These are phyloP conservation scores for Arachnopeziza araneosa DNA, from an alignment of 2,329 filamentous ascomycete species.

Conservation along the genomic window DNA sequence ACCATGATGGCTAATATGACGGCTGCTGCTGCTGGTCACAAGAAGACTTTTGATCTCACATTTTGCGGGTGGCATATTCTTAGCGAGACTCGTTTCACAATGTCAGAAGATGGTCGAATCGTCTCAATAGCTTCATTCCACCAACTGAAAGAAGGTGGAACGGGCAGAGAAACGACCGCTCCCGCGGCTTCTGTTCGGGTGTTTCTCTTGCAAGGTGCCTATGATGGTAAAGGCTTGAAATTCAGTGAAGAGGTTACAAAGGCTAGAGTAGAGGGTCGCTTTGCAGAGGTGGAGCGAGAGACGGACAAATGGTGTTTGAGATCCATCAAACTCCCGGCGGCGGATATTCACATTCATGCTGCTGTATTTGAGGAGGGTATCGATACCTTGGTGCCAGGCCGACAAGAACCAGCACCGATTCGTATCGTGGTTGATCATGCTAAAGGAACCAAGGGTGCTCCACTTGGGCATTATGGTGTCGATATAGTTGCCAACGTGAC, in stretches of 20 bases:
- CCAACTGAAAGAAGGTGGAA: slow-evolving; percentile 52
- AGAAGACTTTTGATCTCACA: slow-evolving; percentile 59
- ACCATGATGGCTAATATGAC: slow-evolving; percentile 59
- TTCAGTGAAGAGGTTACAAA: slow-evolving; percentile 83
- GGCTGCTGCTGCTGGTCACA: slow-evolving; percentile 54
- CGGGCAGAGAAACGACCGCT: slow-evolving; percentile 42
- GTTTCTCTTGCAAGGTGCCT: slow-evolving; percentile 67
- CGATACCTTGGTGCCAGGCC: slow-evolving; percentile 55
- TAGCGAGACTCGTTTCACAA: slow-evolving; percentile 66
- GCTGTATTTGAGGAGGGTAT: slow-evolving; percentile 69
- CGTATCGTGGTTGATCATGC: slow-evolving; percentile 69
- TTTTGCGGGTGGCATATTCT: slow-evolving; percentile 71
- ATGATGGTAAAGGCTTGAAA: slow-evolving; percentile 70
- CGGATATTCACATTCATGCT: slow-evolving; percentile 52
- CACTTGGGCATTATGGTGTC: slow-evolving; percentile 62
- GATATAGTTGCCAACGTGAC: slow-evolving; percentile 64
- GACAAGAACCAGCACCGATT: slow-evolving; percentile 62
- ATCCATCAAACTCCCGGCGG: slow-evolving; percentile 58
- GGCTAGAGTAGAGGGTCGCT: slow-evolving; percentile 79
- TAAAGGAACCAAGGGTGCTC: slow-evolving; percentile 59
- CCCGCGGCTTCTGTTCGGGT: slow-evolving; percentile 56
- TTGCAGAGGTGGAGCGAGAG: slow-evolving; percentile 78
- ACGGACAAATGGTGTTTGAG: slow-evolving; percentile 75
- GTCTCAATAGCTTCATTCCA: slow-evolving; percentile 63
- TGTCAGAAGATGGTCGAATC: slow-evolving; percentile 58